A percentile compares a stretch with the other conserved stretches of the same genome.
These are phyloP conservation scores for Geotrichum citri-aurantii DNA, from an alignment of 1,139 yeast genomes.

Conservation along the genomic window DNA sequence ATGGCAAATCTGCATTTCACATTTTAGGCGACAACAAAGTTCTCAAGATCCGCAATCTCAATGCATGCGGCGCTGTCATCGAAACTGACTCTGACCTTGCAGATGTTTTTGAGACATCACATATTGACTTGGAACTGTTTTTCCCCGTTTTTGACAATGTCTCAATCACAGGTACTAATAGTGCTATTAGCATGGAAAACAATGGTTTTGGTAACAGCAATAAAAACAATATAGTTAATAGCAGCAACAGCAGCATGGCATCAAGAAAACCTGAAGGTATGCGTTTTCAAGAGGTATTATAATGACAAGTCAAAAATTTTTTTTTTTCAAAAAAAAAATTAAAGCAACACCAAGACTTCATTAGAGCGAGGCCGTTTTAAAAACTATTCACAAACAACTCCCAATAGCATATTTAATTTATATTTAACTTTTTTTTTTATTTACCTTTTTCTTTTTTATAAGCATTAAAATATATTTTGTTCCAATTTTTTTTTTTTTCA, in stretches of 20 bases:
- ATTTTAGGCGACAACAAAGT: slow-evolving; percentile 39
- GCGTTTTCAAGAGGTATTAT: slow-evolving; percentile 13
- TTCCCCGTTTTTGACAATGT: slow-evolving; percentile 14
- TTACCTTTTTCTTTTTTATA: background rate
- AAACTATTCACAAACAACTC: background rate
- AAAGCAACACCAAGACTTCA: background rate
- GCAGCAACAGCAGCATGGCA: background rate
- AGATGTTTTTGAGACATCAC: slow-evolving; percentile 27
- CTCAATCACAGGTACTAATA: background rate
- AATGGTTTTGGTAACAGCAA: background rate
- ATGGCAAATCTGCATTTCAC: slow-evolving; percentile 63
- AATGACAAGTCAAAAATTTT: background rate
- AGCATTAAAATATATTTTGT: no score
- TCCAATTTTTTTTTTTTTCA: no score
- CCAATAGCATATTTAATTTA: background rate
- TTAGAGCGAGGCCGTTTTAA: background rate
- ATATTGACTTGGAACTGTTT: slow-evolving; percentile 17
- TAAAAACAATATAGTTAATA: background rate
- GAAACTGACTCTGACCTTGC: slow-evolving; percentile 34
- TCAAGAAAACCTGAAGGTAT: slow-evolving; percentile 1
- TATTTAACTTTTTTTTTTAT: background rate
- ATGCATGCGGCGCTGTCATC: slow-evolving; percentile 20
- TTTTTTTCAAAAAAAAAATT: background rate
- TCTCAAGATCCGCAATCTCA: slow-evolving; percentile 32
- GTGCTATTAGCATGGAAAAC: background rate